Evolutionary conservation across 805 yeast species (phyloP), one percentile per base, ranked within the genome.

Genomic region (Sungouiozyma intestinalis): DNA sequence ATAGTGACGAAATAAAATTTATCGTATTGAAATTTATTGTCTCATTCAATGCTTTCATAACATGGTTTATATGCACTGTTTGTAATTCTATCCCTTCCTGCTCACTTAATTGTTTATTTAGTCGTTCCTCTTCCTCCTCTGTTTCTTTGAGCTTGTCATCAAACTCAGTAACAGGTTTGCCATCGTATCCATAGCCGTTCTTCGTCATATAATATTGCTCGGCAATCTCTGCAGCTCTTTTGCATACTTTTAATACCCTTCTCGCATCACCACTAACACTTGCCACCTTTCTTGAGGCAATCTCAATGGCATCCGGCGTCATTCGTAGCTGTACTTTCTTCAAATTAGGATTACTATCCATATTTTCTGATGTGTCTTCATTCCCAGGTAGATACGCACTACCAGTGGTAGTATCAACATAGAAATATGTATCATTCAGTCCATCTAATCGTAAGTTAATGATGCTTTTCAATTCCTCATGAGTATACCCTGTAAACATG

Each of bases 251-350:
- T 42, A 92, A 67, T 0, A 95, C 97, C 45, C 97, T 69, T 54
- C 99, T 71, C 1, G 97, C 98, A 67, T 92, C 99, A 45, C 99
- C 98, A 58, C 94, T 84, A 2, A 92, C 97, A 63, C 92, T 78
- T 4, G 97, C 95, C 36, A 92, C 94, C 60, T 87, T 88, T 62
- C 97, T 73, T 1, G 96, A 77, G 0, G 96, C 96, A 67, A 83
- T 87, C 45, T 82, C 90, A 48, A 88, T 76, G 0, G 98, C 96
- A 55, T 84, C 94, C 16, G 71, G 67, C 39, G 72, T 73, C 46
- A 70, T 59, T 36, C 57, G 54, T 40, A 69, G 41, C 46, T 58
- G 53, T 21, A 64, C 54, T 57, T 52, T 63, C 50, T 52, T 57
- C 16, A 51, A 47, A 5, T 57, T 54, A 27, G 47, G 27, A 3